These are phyloP conservation scores for Cicer pinnatifidum DNA, from an alignment of 306 rosid genomes.

Conservation along the genomic window DNA sequence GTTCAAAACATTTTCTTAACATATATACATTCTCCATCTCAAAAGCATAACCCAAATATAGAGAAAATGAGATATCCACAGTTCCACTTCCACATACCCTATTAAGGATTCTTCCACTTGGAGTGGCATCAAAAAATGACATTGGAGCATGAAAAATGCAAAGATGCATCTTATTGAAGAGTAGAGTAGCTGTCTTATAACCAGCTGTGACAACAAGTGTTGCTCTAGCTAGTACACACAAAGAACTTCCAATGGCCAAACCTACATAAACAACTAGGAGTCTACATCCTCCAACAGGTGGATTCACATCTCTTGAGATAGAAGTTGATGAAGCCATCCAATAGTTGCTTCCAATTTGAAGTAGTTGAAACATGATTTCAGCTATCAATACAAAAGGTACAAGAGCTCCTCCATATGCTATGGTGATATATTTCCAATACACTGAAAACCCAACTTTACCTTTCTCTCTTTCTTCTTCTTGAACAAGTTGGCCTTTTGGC, in stretches of 20 bases:
- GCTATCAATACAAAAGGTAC: conserved; percentile 72
- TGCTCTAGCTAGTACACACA: conserved; percentile 58
- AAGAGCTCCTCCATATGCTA: conserved; percentile 78
- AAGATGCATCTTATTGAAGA: conserved; percentile 73
- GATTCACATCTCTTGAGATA: conserved; percentile 57
- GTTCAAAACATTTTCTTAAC: background rate
- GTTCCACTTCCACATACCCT: conserved; percentile 56
- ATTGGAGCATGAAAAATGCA: conserved; percentile 83
- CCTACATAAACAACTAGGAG: conserved; percentile 64
- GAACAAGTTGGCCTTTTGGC: conserved; percentile 71
- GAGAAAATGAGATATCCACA: background rate
- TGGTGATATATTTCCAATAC: conserved; percentile 70
- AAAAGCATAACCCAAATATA: background rate
- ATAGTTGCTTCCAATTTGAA: conserved; percentile 87
- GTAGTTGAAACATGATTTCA: conserved; percentile 62
- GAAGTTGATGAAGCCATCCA: conserved; percentile 95
- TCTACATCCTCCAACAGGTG: conserved; percentile 52
- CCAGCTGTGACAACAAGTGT: conserved; percentile 60
- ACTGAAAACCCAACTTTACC: conserved; percentile 74
- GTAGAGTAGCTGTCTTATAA: conserved; percentile 68
- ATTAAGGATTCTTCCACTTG: conserved; percentile 78
- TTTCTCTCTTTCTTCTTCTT: conserved; percentile 91
- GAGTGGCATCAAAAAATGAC: conserved; percentile 89
- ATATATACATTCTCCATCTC: background rate
- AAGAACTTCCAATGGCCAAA: conserved; percentile 71